Base-by-base conservation (phyloP, 2,329 filamentous ascomycete species). In the Ascomycota sp. region DNA sequence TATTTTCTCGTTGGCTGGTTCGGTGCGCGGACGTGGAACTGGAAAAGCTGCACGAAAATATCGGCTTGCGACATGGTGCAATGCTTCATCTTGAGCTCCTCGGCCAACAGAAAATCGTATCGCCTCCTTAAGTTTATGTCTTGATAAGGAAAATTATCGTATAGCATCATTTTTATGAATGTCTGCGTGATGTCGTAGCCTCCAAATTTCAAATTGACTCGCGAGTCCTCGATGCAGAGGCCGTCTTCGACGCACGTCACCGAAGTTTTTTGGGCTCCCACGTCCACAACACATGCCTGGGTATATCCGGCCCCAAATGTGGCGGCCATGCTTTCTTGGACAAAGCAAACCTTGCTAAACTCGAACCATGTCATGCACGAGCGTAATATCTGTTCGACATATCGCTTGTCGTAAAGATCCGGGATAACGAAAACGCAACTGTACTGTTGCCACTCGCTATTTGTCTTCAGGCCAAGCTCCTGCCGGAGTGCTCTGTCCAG, bases 161-260 rank as follows among this genome's bases (percentile, higher is more conserved):
- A 83, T 3, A 98, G 69, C 77, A 95, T 83, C 86, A 95, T 95
- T 55, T 89, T 93, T 48, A 93, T 66, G 44, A 98, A 94, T 0
- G 81, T 79, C 42, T 93, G 82, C 0, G 89, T 95, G 23, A 95
- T 78, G 50, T 98, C 89, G 43, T 68, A 74, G 1, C 89, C 89
- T 30, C 89, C 89, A 43, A 77, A 92, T 50, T 98, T 95, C 38
- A 98, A 58, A 48, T 95, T 95, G 47, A 98, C 70, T 11, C 89
- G 72, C 11, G 89, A 98, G 46, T 94, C 86, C 38, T 95, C 89
- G 19, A 93, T 68, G 45, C 81, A 83, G 53, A 98, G 77, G 2
- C 89, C 89, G 50, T 98, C 89, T 43, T 98, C 89, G 8, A 98
- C 85, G 41, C 89, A 98, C 36, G 85, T 86, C 21, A 98, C 78